Evolutionary conservation across 257 asterid species (phyloP), one percentile per base, ranked within the genome.

Genomic region (Solanum paucissectum): DNA sequence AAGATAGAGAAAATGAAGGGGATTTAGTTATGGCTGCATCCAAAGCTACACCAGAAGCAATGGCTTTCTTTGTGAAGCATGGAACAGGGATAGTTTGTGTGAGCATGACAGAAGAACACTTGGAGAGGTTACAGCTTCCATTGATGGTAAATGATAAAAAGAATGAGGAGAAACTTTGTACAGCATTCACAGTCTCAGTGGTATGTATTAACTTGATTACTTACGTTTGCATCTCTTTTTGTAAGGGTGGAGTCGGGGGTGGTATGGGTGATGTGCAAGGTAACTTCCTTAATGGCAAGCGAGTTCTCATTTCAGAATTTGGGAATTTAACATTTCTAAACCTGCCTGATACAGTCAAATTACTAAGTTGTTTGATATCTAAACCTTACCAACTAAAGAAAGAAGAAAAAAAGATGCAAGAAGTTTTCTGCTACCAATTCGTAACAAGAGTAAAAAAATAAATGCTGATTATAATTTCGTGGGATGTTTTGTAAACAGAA

Each of bases 11-110:
- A 91, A 97, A 97, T 83, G 99, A 97, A 95, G 99, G 99, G 85
- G 99, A 96, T 91, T 88, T 97, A 29, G 93, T 97, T 86, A 96
- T 97, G 98, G 99, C 99, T 84, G 99, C 98, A 46, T 93, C 98
- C 14, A 96, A 94, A 92, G 99, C 94, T 82, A 96, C 99, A 23
- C 93, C 98, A 5, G 99, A 95, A 91, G 98, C 98, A 29, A 95
- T 96, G 99, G 99, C 99, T 82, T 97, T 97, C 92, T 91, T 97
- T 88, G 99, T 97, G 91, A 97, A 93, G 92, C 96, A 97, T 82
- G 98, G 99, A 86, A 97, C 99, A 83, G 99, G 99, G 77, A 97
- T 97, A 66, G 99, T 97, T 75, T 97, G 99, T 87, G 99, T 97
- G 87, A 97, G 99, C 94, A 97, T 97, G 99, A 87, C 91, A 88